A percentile compares a stretch with the other conserved stretches of the same genome.
Evolutionary conservation across 495 filamentous ascomycete species (phyloP).

Genomic region (Penicillium argentinense): DNA sequence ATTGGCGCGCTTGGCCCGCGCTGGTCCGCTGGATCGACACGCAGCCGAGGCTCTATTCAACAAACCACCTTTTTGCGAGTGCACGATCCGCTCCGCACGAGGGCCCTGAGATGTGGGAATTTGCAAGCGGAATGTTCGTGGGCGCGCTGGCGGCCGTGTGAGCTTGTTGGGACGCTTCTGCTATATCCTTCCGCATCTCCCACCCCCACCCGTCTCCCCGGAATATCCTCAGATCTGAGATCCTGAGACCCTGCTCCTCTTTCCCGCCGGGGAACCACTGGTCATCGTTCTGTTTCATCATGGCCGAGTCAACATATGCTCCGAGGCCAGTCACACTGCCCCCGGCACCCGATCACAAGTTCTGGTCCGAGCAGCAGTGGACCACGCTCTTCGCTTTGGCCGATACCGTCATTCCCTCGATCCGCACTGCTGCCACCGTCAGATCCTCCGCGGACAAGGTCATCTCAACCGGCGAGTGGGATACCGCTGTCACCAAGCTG

Average conservation of each 20-base stretch:
- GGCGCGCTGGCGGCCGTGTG: too few species aligned
- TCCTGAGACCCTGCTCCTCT: too few species aligned
- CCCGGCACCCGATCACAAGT: conserved; percentile 32
- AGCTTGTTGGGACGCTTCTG: too few species aligned
- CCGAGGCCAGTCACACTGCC: conserved; percentile 48
- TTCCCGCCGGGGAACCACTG: conserved; percentile 1
- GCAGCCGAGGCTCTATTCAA: conserved; percentile 12
- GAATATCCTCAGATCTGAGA: too few species aligned
- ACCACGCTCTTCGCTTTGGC: conserved; percentile 53
- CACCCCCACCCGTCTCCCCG: too few species aligned
- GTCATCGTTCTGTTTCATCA: not conserved
- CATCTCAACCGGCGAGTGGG: conserved; percentile 36
- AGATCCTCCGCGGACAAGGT: conserved; percentile 30
- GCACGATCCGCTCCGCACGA: too few species aligned
- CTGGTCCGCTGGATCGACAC: not conserved
- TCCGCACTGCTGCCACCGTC: conserved; percentile 31
- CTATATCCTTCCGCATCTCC: too few species aligned
- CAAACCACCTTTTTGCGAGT: not conserved
- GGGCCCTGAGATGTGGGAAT: too few species aligned
- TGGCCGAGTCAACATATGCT: conserved; percentile 20
- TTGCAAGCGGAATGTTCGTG: too few species aligned
- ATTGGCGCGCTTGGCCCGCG: conserved; percentile 1
- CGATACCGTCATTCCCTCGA: conserved; percentile 55
- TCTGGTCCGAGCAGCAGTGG: conserved; percentile 56
- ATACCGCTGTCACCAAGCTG: conserved; percentile 31